Base-by-base conservation (phyloP, 2,329 filamentous ascomycete species). In the Exophiala spinifera region DNA sequence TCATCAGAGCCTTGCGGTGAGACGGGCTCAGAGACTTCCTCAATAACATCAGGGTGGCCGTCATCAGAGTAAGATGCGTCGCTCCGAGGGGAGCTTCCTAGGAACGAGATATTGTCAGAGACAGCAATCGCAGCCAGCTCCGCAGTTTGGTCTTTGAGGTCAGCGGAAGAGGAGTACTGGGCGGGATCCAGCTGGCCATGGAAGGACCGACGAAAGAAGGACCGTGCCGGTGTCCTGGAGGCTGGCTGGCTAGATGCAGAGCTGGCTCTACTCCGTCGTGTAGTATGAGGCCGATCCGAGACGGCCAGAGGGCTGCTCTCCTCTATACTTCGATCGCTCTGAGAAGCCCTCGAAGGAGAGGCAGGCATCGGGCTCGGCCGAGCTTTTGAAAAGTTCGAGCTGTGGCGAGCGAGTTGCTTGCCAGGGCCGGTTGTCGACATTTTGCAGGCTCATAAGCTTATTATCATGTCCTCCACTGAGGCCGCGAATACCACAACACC, bases 121-220 rank as follows among this genome's bases (percentile, higher is more conserved):
- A 96, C 79, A 46, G 89, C 85, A 68, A 91, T 90, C 15, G 83
- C 89, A 40, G 91, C 91, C 53, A 96, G 78, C 71, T 95, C 89
- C 48, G 90, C 89, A 2, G 91, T 95, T 67, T 94, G 87, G 71
- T 94, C 86, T 60, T 91, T 86, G 37, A 96, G 87, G 61, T 85
- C 88, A 55, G 85, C 83, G 31, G 79, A 80, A 37, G 89, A 87
- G 36, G 89, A 87, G 70, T 89, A 88, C 63, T 89, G 83, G 15
- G 83, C 80, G 63, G 83, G 87, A 67, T 92, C 74, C 59, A 70
- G 63, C 43, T 70, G 62, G 42, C 67, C 68, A 61, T 73, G 71
- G 56, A 76, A 72, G n/a, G 74, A 72, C 15, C 74, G 67, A 51
- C 74, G 74, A 45, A 71, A 71, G 57, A 76, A 76, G 1, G 74